Evolutionary conservation across 148 eudicot genomes (phyloP).

Genomic region (Rheum nobile): DNA sequence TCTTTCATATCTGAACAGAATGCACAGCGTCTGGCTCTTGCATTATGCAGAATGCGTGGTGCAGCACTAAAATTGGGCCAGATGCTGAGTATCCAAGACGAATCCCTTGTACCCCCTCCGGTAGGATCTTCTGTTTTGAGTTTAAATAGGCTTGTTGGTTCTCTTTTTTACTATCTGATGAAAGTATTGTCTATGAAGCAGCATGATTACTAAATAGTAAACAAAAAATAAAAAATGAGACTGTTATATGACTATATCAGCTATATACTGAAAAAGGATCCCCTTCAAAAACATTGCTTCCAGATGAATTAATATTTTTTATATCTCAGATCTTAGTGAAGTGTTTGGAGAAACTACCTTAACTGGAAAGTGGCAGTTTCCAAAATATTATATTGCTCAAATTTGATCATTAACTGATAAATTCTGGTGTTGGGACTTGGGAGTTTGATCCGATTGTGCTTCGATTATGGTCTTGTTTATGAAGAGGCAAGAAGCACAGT

Average conservation of each 20-base stretch:
- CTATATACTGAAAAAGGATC: background rate
- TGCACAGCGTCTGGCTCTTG: constrained; percentile 95
- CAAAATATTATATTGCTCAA: background rate
- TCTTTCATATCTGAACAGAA: constrained; percentile 76
- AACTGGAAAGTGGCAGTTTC: background rate
- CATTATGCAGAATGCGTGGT: constrained; percentile 98
- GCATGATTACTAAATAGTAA: background rate
- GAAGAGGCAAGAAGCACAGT: background rate
- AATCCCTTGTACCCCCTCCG: constrained; percentile 89
- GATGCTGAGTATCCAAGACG: constrained; percentile 97
- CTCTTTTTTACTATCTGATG: background rate
- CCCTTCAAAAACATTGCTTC: constrained; percentile 1
- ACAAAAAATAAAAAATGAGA: background rate
- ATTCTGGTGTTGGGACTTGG: background rate
- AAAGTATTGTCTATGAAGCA: background rate
- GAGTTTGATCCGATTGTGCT: background rate
- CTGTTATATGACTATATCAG: background rate
- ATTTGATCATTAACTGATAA: background rate
- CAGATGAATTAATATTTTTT: background rate
- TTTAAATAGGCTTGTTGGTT: constrained; percentile 7
- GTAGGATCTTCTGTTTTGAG: constrained; percentile 24
- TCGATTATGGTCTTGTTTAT: background rate
- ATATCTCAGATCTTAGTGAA: background rate
- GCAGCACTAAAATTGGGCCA: constrained; percentile 96
- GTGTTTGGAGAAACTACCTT: background rate